Evolutionary conservation across 306 rosid genomes (phyloP), one percentile per base, ranked within the genome.

Genomic region (Urtica urens): DNA sequence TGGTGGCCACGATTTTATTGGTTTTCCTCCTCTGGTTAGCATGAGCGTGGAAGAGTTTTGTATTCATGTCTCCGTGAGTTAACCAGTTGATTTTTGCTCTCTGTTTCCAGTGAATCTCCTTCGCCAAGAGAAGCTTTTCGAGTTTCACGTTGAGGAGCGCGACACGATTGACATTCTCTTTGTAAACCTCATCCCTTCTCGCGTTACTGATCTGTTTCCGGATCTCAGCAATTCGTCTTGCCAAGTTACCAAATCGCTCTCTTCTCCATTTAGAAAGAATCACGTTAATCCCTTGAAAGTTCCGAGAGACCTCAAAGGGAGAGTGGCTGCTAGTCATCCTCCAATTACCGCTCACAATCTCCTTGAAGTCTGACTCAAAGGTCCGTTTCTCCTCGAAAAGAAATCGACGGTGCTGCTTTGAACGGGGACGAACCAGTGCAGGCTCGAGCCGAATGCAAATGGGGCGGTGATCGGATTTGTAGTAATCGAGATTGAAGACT

Each of bases 31-130:
- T 47, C 16, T 7, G 1, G 22, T 15, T 13, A 6, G 53, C 53
- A 8, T 47, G 10, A 22, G 18, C n/a, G 24, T 47, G 53, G 25
- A 47, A 47, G n/a, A 47, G 11, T 20, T 47, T 47, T 23, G 53
- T 47, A 23, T 47, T 47, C 8, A 14, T 26, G 34, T 47, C 53
- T 23, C 31, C 31, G 22, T 47, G 34, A 26, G 30, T 11, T 21
- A 47, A 14, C 53, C 31, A 47, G 11, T 23, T 6, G 1, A 23
- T 23, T 33, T 14, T 10, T 7, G 53, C 18, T 9, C 53, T 3
- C 16, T 47, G 53, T 12, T 13, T 23, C 53, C 53, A 47, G 7
- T 47, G 24, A 23, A 47, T 12, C 18, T 47, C 53, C 4, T 47
- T 33, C 20, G 18, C 18, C 15, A 18, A 39, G 14, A 39, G 15